Conservation (phyloP, 805 yeast species). For the Sugiyamaella boreocaroliniensis region DNA sequence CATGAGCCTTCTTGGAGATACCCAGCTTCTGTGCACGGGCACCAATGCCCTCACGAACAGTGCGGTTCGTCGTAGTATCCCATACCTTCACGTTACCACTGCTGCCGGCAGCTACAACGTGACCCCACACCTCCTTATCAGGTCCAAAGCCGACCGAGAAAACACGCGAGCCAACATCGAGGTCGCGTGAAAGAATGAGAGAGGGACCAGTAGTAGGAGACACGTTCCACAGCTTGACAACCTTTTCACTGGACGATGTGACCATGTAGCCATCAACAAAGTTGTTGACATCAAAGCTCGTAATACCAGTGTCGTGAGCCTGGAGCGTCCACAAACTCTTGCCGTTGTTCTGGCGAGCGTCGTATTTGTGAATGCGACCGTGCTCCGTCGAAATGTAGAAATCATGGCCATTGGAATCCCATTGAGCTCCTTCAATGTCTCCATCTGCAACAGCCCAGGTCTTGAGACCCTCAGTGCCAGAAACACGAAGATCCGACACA, state of each 20-base stretch:
- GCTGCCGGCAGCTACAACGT: constrained; percentile 81
- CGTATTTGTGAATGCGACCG: constrained; percentile 85
- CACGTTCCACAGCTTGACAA: constrained; percentile 82
- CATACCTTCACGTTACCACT: constrained; percentile 79
- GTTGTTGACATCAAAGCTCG: constrained; percentile 65
- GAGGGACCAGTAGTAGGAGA: constrained; percentile 56
- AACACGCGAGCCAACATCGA: constrained; percentile 89
- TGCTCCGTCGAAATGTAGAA: constrained; percentile 87
- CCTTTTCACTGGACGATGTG: constrained; percentile 85
- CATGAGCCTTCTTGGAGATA: not conserved
- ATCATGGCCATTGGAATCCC: constrained; percentile 50
- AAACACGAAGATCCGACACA: constrained; percentile 77
- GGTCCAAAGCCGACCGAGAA: constrained; percentile 76
- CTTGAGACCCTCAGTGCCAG: constrained; percentile 51
- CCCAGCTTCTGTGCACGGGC: constrained; percentile 19
- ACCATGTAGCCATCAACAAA: constrained; percentile 66
- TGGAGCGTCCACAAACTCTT: constrained; percentile 89
- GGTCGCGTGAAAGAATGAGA: constrained; percentile 84
- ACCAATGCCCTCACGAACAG: constrained; percentile 66
- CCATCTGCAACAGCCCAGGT: constrained; percentile 62
- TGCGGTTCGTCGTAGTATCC: constrained; percentile 79
- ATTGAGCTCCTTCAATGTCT: constrained; percentile 76
- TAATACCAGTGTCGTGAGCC: constrained; percentile 93
- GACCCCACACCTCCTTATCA: constrained; percentile 80
- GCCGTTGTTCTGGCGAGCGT: constrained; percentile 55